phyloP scores from a whole-genome alignment of 805 yeast species.

The Ogataea corticis region DNA sequence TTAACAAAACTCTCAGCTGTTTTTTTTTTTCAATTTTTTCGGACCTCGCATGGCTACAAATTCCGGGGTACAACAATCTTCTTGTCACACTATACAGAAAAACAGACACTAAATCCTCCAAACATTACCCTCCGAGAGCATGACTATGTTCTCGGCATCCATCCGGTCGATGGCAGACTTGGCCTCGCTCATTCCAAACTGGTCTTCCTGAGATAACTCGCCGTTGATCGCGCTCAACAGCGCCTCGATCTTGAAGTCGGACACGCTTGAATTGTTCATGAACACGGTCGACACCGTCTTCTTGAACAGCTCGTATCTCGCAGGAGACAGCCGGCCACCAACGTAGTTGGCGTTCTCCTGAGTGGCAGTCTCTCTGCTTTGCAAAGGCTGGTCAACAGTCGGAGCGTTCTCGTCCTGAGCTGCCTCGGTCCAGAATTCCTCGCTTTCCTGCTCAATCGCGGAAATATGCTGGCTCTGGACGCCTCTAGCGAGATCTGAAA shows the following conservation, averaged over 20 bases:
- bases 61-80: no score
- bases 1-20: no score
- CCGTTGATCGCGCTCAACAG: conserved; percentile 27
- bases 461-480: conserved; percentile 25
- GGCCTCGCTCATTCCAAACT: conserved; percentile 44
- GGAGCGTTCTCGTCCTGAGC: background rate
- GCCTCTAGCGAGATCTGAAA: conserved; percentile 26
- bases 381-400: conserved; percentile 11
- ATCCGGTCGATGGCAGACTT: conserved; percentile 43
- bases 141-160: conserved; percentile 45
- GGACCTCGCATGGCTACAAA: no score
- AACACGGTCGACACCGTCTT: conserved; percentile 48
- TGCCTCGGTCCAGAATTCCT: conserved; percentile 2
- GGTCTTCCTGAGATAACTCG: conserved; percentile 45
- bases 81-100: no score
- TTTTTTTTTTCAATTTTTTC: no score
- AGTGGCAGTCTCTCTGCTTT: conserved; percentile 19
- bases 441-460: conserved; percentile 6
- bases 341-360: conserved; percentile 15
- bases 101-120: conserved; percentile 40
- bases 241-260: conserved; percentile 31
- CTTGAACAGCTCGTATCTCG: conserved; percentile 48
- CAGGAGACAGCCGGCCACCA: conserved; percentile 46
- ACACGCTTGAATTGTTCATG: conserved; percentile 39
- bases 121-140: conserved; percentile 49